A percentile compares a stretch with the other conserved stretches of the same genome.
phyloP scores from a whole-genome alignment of 192 early-diverging fungal genomes.

The Podila minutissima region DNA sequence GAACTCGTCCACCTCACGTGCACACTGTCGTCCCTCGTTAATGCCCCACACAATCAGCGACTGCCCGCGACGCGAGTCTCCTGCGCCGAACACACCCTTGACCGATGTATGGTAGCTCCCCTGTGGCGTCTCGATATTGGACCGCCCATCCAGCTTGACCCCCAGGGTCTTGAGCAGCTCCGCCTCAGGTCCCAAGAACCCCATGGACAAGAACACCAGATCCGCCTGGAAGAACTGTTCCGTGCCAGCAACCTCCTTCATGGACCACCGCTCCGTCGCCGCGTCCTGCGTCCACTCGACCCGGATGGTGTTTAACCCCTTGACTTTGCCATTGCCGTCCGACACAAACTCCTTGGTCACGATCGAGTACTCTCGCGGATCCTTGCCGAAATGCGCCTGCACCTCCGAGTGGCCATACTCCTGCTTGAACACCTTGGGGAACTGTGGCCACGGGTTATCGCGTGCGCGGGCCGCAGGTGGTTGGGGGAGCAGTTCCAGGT shows the following conservation, averaged over 20 bases:
- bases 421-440: slow-evolving; percentile 93
- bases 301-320: slow-evolving; percentile 92
- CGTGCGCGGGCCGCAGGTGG: slow-evolving; percentile 81
- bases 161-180: slow-evolving; percentile 81
- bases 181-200: slow-evolving; percentile 94
- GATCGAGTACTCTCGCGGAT: slow-evolving; percentile 95
- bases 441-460: slow-evolving; percentile 99
- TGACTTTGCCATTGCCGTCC: slow-evolving; percentile 80
- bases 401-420: slow-evolving; percentile 98
- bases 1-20: slow-evolving; percentile 89
- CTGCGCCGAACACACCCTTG: slow-evolving; percentile 93
- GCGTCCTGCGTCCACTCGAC: slow-evolving; percentile 94
- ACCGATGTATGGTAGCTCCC: slow-evolving; percentile 82
- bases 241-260: slow-evolving; percentile 89
- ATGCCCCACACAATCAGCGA: slow-evolving; percentile 98
- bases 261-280: slow-evolving; percentile 78
- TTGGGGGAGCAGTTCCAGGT: slow-evolving; percentile 97
- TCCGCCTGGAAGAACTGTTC: slow-evolving; percentile 90
- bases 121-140: slow-evolving; percentile 84
- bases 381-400: slow-evolving; percentile 84
- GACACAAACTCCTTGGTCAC: slow-evolving; percentile 96
- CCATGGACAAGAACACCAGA: slow-evolving; percentile 95
- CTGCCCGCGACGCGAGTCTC: slow-evolving; percentile 97
- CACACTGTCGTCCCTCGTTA: slow-evolving; percentile 96
- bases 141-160: slow-evolving; percentile 77